Base-by-base conservation (phyloP, 441 rosid genomes). In the Erodium trifolium region DNA sequence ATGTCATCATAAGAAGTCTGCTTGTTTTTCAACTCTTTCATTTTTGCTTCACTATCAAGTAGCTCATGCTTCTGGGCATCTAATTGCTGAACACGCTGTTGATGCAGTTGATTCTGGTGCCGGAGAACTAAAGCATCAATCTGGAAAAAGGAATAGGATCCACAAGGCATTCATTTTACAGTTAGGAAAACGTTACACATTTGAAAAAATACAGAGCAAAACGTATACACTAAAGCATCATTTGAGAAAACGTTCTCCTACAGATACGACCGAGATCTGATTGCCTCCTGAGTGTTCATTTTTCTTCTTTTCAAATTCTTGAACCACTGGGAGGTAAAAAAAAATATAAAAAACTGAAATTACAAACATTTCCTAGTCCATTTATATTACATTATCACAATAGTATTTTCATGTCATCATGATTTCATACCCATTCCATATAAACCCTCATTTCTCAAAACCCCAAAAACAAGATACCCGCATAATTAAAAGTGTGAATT, bases 101-200 rank as follows among this genome's bases (percentile, higher is more conserved):
- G 27, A 23, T 23, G 27, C 27, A 23, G 85, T 77, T 94, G 96
- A 78, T 91, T 94, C 83, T 91, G 91, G 63, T 78, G 75, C 70
- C 88, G 99, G 63, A 94, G 90, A 82, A 78, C 86, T 0, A 89
- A 80, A 7, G 92, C 87, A 60, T 88, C 97, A 71, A 83, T 89
- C 99, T 94, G 77, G 62, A 23, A 14, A 23, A 65, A 55, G 23
- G 23, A 14, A 59, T 34, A 62, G 19, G 18, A 49, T 18, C 69
- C 60, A 43, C 19, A 60, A 19, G 37, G 45, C 45, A 59, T 59
- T 59, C 67, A 63, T 67, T 63, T 29, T 14, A 53, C 23, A 27
- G 34, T 70, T 51, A 3, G 29, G 47, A 53, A 43, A 37, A 17
- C 5, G 2, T 13, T 17, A 35, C 13, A 35, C 45, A 70, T 70